These are phyloP conservation scores for Thalassiosira exigua DNA, from an alignment of 352 stramenopile species.

Conservation along the genomic window DNA sequence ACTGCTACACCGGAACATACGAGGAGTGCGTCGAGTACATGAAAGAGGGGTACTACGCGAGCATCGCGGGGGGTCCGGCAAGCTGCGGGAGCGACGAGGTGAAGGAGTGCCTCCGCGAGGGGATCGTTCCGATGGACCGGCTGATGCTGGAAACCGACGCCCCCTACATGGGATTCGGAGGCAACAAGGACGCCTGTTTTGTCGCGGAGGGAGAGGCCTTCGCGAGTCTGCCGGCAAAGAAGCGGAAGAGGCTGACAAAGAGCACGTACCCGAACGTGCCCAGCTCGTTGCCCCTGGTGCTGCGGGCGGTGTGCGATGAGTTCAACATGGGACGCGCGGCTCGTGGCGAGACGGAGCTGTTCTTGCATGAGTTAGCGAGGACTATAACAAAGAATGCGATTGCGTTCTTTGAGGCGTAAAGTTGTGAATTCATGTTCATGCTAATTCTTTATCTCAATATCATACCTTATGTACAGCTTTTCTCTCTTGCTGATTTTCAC, in stretches of 20 bases:
- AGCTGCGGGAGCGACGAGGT: conserved; percentile 62
- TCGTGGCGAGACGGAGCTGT: conserved; percentile 27
- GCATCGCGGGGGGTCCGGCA: conserved; percentile 71
- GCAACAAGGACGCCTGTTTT: conserved; percentile 69
- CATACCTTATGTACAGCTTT: too few relatives aligned
- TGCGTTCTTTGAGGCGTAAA: conserved; percentile 41
- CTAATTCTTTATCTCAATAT: too few relatives aligned
- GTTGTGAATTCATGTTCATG: too few relatives aligned
- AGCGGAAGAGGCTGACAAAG: conserved; percentile 76
- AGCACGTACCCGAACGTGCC: conserved; percentile 81
- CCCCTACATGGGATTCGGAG: conserved; percentile 83
- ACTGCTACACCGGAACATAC: conserved; percentile 85
- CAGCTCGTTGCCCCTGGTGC: conserved; percentile 61
- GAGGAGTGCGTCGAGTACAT: conserved; percentile 77
- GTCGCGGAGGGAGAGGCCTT: conserved; percentile 52
- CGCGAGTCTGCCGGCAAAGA: conserved; percentile 60
- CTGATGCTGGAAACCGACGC: conserved; percentile 85
- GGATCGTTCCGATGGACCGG: conserved; percentile 74
- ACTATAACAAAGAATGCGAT: conserved; percentile 55
- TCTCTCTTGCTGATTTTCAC: too few relatives aligned
- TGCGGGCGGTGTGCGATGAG: conserved; percentile 60
- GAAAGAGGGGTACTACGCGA: conserved; percentile 73
- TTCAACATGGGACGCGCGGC: conserved; percentile 52
- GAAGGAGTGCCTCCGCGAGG: conserved; percentile 52
- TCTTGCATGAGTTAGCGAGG: conserved; percentile 50